Conservation (phyloP, 768 basidiomycete genomes). For the Termitomyces heimii region DNA sequence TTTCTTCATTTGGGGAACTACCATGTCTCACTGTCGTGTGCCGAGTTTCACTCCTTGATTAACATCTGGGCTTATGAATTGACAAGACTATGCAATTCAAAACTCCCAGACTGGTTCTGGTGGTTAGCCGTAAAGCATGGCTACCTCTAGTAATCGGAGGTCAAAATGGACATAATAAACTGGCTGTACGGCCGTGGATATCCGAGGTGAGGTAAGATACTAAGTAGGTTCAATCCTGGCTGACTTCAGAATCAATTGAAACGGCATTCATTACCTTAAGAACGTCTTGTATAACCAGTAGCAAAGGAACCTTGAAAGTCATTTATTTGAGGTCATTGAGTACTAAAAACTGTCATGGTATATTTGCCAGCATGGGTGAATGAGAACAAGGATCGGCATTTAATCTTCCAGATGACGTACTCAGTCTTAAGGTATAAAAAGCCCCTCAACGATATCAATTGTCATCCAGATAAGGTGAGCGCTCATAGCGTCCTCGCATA, state of each 20-base stretch:
- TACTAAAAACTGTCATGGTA: conserved; percentile 37
- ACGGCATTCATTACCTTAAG: conserved; percentile 4
- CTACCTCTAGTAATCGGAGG: too few species aligned
- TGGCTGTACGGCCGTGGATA: not conserved
- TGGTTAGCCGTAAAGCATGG: not conserved
- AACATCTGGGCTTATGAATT: too few species aligned
- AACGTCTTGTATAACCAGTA: conserved; percentile 1
- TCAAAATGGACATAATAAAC: not conserved
- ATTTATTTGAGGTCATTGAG: conserved; percentile 13
- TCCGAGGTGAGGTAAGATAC: too few species aligned
- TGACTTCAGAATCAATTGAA: conserved; percentile 6
- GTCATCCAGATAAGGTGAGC: conserved; percentile 70
- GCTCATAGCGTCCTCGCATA: conserved; percentile 3
- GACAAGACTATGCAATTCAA: too few species aligned
- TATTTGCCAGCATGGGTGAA: conserved; percentile 58
- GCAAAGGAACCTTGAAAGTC: conserved; percentile 2
- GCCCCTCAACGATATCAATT: conserved; percentile 38
- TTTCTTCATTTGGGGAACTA: not conserved
- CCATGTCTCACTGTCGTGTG: too few species aligned
- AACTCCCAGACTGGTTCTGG: not conserved
- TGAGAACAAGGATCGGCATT: conserved; percentile 67
- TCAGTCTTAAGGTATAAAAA: conserved; percentile 10
- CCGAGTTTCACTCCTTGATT: too few species aligned
- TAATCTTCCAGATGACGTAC: conserved; percentile 68
- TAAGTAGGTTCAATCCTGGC: too few species aligned